These are phyloP conservation scores for Geotrichum restrictum DNA, from an alignment of 1,139 yeast species.

Conservation along the genomic window DNA sequence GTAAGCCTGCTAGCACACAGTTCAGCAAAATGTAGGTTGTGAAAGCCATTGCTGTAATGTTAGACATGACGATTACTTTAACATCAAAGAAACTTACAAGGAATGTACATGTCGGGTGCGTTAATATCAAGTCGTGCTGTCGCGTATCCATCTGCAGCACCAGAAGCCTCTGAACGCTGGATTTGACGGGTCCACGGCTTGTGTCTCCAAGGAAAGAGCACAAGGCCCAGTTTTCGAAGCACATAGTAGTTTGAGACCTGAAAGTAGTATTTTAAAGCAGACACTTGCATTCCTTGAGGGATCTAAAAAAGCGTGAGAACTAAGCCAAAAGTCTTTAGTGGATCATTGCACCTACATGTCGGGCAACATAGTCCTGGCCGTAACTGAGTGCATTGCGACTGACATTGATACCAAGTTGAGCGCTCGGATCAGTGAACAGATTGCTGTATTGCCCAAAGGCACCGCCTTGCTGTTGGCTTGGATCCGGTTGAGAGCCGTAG, in stretches of 20 bases:
- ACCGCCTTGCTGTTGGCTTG: constrained; percentile 17
- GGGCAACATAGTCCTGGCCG: constrained; percentile 69
- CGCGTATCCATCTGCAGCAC: constrained; percentile 51
- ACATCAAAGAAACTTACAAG: constrained; percentile 39
- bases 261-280: constrained; percentile 74
- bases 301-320: constrained; percentile 23
- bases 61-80: background rate
- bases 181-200: constrained; percentile 51
- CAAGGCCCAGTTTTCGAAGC: constrained; percentile 62
- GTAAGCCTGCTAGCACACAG: constrained; percentile 81
- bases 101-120: constrained; percentile 95
- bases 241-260: constrained; percentile 90
- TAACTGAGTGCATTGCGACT: constrained; percentile 77
- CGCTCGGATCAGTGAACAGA: constrained; percentile 72
- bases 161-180: constrained; percentile 38
- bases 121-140: constrained; percentile 80
- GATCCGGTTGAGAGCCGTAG: constrained; percentile 20
- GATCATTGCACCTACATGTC: constrained; percentile 48
- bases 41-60: constrained; percentile 62
- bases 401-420: constrained; percentile 82
- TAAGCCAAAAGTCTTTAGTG: background rate
- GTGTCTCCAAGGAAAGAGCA: constrained; percentile 83
- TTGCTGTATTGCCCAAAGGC: constrained; percentile 31
- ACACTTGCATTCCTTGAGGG: constrained; percentile 36
- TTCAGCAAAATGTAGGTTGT: constrained; percentile 82